Conservation (phyloP, 129 eudicot genomes). For the Artemisia annua region DNA sequence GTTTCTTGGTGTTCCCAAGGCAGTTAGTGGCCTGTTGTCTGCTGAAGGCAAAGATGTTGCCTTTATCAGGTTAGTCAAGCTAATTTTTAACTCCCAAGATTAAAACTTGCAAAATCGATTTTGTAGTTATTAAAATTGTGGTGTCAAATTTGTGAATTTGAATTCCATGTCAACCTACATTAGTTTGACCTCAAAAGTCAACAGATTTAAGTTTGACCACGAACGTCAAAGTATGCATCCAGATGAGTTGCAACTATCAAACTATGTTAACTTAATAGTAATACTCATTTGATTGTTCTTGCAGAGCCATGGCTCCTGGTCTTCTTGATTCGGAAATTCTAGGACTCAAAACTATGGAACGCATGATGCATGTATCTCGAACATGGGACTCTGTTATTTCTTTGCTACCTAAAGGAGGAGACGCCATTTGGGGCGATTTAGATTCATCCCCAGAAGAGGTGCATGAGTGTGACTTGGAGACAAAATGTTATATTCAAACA, state of each 20-base stretch:
- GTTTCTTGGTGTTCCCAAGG: conserved; percentile 93
- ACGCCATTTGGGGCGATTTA: conserved; percentile 74
- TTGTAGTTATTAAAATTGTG: too few species aligned
- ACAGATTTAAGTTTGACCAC: background rate
- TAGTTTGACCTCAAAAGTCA: conserved; percentile 11
- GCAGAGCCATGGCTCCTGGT: conserved; percentile 91
- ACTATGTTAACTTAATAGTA: background rate
- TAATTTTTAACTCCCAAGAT: conserved; percentile 2
- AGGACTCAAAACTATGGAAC: conserved; percentile 75
- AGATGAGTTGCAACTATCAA: background rate
- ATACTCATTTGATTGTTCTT: conserved; percentile 24
- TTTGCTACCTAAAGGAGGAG: conserved; percentile 93
- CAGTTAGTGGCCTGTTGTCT: conserved; percentile 63
- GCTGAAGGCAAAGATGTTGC: conserved; percentile 89
- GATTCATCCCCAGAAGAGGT: conserved; percentile 89
- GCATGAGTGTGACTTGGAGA: conserved; percentile 44
- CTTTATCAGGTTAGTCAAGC: conserved; percentile 55
- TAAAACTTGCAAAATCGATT: too few species aligned
- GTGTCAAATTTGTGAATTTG: too few species aligned
- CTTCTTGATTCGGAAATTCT: conserved; percentile 66
- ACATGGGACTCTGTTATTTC: conserved; percentile 88
- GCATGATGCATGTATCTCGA: conserved; percentile 67
- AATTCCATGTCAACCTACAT: background rate
- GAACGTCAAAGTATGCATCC: too few species aligned
- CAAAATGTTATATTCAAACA: conserved; percentile 33